Evolutionary conservation across 2,329 filamentous ascomycete species (phyloP).

Genomic region (Ceratocystis smalleyi): DNA sequence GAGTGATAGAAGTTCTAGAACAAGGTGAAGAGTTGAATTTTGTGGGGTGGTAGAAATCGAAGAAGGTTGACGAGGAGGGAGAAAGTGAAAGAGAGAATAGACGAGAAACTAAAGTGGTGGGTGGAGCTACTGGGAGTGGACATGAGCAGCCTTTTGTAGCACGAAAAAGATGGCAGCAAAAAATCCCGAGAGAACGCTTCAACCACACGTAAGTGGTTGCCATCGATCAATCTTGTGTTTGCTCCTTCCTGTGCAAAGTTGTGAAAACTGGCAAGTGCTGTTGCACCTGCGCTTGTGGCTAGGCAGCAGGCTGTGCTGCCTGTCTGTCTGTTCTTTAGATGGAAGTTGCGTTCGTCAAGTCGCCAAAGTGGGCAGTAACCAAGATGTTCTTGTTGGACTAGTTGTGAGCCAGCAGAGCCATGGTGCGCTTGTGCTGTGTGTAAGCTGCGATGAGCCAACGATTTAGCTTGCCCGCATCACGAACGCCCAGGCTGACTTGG

Average conservation of each 20-base stretch:
- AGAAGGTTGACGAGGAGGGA: not conserved
- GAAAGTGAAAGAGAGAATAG: not conserved
- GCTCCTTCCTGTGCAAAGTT: not conserved
- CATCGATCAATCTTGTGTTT: not conserved
- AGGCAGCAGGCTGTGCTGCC: not conserved
- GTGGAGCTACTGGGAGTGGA: not conserved
- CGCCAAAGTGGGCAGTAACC: not conserved
- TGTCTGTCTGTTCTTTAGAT: not conserved
- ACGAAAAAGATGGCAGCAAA: not conserved
- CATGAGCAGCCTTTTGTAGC: not conserved
- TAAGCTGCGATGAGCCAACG: too few relatives aligned
- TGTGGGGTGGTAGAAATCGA: not conserved
- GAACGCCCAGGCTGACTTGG: too few relatives aligned
- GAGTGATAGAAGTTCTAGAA: conserved; percentile 1
- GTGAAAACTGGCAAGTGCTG: not conserved
- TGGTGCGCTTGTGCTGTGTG: not conserved
- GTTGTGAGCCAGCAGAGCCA: not conserved
- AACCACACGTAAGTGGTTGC: not conserved
- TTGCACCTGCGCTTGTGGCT: not conserved
- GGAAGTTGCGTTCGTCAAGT: not conserved
- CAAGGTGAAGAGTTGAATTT: not conserved
- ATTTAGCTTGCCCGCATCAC: too few relatives aligned
- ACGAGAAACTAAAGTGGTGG: not conserved
- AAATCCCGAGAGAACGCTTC: too few relatives aligned
- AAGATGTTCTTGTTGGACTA: not conserved